These are phyloP conservation scores for Penicillium alfredii DNA, from an alignment of 495 filamentous ascomycete genomes.

Conservation along the genomic window DNA sequence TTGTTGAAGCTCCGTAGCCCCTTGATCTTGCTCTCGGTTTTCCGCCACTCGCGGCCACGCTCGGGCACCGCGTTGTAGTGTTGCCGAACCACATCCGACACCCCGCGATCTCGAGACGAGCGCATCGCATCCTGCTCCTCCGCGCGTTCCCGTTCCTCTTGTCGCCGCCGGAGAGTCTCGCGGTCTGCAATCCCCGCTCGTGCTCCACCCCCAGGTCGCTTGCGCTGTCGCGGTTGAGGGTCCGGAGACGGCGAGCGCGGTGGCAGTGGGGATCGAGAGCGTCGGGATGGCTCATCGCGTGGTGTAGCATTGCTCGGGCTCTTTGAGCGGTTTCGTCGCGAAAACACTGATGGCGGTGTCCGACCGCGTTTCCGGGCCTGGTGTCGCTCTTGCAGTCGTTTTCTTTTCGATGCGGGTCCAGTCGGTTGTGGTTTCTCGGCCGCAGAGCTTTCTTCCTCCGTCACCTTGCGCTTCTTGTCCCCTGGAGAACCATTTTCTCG, in stretches of 20 bases:
- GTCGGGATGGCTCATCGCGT: conserved; percentile 21
- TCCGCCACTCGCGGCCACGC: conserved; percentile 88
- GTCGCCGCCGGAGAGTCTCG: conserved; percentile 60
- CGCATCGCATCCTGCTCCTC: conserved; percentile 47
- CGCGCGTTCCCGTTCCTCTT: conserved; percentile 59
- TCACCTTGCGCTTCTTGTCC: conserved; percentile 22
- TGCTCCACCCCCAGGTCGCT: conserved; percentile 77
- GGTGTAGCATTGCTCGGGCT: conserved; percentile 21
- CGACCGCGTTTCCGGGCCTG: conserved; percentile 37
- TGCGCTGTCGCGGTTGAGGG: conserved; percentile 58
- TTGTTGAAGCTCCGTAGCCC: conserved; percentile 94
- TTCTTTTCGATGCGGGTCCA: conserved; percentile 34
- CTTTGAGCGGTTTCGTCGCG: conserved; percentile 35
- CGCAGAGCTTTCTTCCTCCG: conserved; percentile 18
- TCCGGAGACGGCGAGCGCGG: conserved; percentile 39
- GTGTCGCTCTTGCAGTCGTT: conserved; percentile 40
- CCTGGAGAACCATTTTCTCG: conserved; percentile 17
- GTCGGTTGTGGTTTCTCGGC: conserved; percentile 15
- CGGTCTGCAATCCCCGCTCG: conserved; percentile 67
- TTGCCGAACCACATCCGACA: conserved; percentile 79
- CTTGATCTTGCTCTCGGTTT: conserved; percentile 88
- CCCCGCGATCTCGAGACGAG: conserved; percentile 45
- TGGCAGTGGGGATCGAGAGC: conserved; percentile 35
- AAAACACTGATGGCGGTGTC: conserved; percentile 37
- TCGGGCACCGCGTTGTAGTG: conserved; percentile 93